Evolutionary conservation across 768 basidiomycete genomes (phyloP).

Genomic region (Mycena indigotica): DNA sequence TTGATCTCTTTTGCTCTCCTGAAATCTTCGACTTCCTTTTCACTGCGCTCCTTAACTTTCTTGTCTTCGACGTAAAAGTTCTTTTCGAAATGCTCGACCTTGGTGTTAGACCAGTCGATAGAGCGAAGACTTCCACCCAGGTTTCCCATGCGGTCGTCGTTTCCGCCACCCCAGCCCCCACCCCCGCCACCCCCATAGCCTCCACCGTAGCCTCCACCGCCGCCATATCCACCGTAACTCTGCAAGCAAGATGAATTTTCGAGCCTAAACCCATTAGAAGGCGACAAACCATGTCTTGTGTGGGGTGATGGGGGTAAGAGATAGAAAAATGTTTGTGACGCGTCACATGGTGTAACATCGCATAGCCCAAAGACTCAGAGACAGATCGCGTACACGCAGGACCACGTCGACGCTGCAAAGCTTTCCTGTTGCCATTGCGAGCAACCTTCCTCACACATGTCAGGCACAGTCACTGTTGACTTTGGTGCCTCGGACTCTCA

Average conservation of each 20-base stretch:
- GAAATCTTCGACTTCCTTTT: slow-evolving; percentile 90
- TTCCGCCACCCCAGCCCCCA: slow-evolving; percentile 55
- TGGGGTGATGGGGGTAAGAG: slow-evolving; percentile 22
- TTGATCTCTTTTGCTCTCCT: slow-evolving; percentile 83
- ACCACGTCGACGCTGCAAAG: background rate
- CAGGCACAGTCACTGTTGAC: slow-evolving; percentile 65
- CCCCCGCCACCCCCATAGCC: slow-evolving; percentile 49
- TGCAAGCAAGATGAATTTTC: slow-evolving; percentile 23
- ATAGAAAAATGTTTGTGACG: slow-evolving; percentile 11
- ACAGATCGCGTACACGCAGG: background rate
- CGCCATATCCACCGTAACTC: slow-evolving; percentile 49
- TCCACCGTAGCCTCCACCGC: slow-evolving; percentile 42
- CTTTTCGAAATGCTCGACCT: slow-evolving; percentile 90
- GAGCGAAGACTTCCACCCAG: slow-evolving; percentile 81
- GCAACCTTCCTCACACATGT: too few relatives aligned
- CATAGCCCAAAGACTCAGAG: background rate
- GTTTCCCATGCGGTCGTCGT: slow-evolving; percentile 74
- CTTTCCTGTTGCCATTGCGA: slow-evolving; percentile 48
- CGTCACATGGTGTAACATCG: background rate
- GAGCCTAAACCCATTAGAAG: background rate
- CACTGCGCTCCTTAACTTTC: slow-evolving; percentile 72
- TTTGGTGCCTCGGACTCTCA: slow-evolving; percentile 59
- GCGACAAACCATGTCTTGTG: slow-evolving; percentile 25
- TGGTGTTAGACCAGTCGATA: slow-evolving; percentile 81
- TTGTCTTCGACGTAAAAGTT: slow-evolving; percentile 96